Evolutionary conservation across 2,329 filamentous ascomycete genomes (phyloP).

Genomic region (Neofusicoccum ribis): DNA sequence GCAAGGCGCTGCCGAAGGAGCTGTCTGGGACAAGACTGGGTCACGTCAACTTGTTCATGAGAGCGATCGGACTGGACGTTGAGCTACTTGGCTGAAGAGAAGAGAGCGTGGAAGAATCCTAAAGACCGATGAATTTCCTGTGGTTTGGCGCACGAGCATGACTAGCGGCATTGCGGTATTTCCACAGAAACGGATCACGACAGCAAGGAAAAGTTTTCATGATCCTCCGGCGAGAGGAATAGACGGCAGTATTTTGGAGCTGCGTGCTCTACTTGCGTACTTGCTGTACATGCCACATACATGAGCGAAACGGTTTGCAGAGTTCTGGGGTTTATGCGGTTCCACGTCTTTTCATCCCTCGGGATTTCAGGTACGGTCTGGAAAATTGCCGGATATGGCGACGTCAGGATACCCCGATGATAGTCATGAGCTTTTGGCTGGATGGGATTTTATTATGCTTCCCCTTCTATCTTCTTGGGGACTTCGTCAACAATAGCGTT

Average conservation of each 20-base stretch:
- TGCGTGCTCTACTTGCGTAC: not conserved
- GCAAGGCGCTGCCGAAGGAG: conserved; percentile 84
- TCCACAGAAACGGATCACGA: not conserved
- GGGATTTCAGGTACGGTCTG: not conserved
- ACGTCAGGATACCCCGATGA: conserved; percentile 15
- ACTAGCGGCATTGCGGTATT: not conserved
- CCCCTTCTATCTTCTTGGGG: not conserved
- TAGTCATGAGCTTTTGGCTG: conserved; percentile 13
- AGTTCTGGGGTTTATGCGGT: not conserved
- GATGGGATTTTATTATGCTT: not conserved
- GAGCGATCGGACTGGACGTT: conserved; percentile 96
- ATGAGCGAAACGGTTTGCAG: not conserved
- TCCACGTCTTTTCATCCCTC: not conserved
- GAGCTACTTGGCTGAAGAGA: conserved; percentile 62
- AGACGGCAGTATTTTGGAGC: not conserved
- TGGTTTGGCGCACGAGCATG: not conserved
- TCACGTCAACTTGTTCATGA: conserved; percentile 98
- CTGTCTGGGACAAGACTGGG: conserved; percentile 81
- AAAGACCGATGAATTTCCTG: not conserved
- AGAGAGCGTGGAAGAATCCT: not conserved
- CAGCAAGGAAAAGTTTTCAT: not conserved
- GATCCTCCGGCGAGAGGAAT: not conserved
- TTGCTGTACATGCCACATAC: not conserved
- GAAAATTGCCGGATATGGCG: conserved; percentile 1
- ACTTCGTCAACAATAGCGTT: not conserved